Evolutionary conservation across 179 eudicot species (phyloP), one percentile per base, ranked within the genome.

Genomic region (Vitellaria paradoxa): DNA sequence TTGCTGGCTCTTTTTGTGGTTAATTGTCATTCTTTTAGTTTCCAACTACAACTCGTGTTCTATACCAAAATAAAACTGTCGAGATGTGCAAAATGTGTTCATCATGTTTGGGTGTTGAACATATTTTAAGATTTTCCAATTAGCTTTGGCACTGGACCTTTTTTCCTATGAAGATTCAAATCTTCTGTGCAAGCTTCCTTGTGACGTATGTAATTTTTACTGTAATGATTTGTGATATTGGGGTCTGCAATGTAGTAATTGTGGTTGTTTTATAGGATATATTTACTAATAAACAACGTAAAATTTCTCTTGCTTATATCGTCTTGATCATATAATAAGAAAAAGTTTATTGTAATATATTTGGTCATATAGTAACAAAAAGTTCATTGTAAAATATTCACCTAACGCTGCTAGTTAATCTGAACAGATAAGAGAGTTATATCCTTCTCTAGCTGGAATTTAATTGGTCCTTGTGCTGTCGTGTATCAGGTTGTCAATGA

Each of bases 401-500:
- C 40, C n/a, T 55, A 46, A 14, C 14, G 21, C 76, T 42, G 40
- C 37, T 61, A 45, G 68, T 15, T 60, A 42, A 59, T 59, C 20
- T 42, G 47, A 11, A n/a, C 15, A n/a, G 45, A 74, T 61, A 14
- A 20, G 20, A 17, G 46, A 12, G 6, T 45, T 2, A 61, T 42
- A 42, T 45, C 15, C 37, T 30, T 30, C 23, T 63, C 65, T 47
- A 21, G 24, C 70, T 64, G 71, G 71, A 40, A 74, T 47, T 80
- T 17, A 40, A 60, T 73, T 57, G 52, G 30, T 73, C 53, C 53
- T 59, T 15, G n/a, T 72, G 63, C 61, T 55, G 18, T 30, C 37
- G 55, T 63, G 23, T 85, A 76, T 82, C 81, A 90, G 93, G 90
- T 90, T 80, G 93, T 90, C 49, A 90, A 88, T 76, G 93, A 87